Evolutionary conservation across 2,329 filamentous ascomycete genomes (phyloP), one percentile per base, ranked within the genome.

Genomic region (Neopestalotiopsis sp.): DNA sequence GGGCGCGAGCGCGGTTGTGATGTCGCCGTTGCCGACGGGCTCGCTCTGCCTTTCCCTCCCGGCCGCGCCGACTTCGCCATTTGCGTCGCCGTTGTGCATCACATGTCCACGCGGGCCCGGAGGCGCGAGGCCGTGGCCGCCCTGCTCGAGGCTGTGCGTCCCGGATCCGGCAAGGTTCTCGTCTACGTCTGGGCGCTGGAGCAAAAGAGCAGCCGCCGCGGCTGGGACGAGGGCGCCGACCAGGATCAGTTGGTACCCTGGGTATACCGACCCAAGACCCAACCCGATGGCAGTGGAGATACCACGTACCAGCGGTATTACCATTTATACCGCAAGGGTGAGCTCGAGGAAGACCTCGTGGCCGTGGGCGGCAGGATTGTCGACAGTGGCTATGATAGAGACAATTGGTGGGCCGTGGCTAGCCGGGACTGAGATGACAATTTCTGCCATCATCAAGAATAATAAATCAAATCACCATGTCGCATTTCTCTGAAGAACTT

Each of bases 211-310:
- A 97, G 94, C 80, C 89, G 96, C 68, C 86, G 96, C 71, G 95
- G 95, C 2, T 99, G 95, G 95, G 90, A 94, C 77, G 91, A 92
- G 78, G 90, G 90, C 24, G 89, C 91, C 71, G 88, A 92, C 73
- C 95, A 98, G 84, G 96, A 99, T 82, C 90, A 96, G 70, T 92
- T 98, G 83, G 96, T 99, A 62, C 95, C 96, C 14, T 99, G 96
- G 96, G 94, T 98, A 30, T 88, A 95, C 78, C 83, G 82, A 76
- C 75, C 72, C 62, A 76, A 77, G 64, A 73, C 69, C 71, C 78
- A 58, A 10, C 49, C 30, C 17, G 65, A n/a, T 17, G 60, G 60
- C 13, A 30, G 30, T 20, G 65, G 58, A 13, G 72, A 88, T 32
- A 84, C 84, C 77, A 94, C 90, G 0, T 97, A 93, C 78, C 90